Base-by-base conservation (phyloP, 2,329 filamentous ascomycete species). In the Aspergillus pseudoviridinutans region DNA sequence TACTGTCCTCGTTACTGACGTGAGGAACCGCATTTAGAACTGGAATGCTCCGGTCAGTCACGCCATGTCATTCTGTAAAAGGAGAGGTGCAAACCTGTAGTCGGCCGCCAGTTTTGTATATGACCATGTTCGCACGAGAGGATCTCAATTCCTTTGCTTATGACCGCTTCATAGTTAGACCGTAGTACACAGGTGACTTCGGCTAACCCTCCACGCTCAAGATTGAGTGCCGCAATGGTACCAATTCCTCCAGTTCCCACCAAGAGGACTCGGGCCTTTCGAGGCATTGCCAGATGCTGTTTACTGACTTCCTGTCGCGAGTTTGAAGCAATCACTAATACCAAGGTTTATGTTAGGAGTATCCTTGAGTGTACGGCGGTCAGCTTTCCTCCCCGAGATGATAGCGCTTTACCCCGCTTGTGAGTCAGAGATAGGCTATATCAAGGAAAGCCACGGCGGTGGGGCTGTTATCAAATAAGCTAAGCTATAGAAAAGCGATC, bases 181-280 rank as follows among this genome's bases (percentile, higher is more conserved):
- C 84, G 77, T 41, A 85, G 70, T 0, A 86, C 79, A 0, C 79
- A 73, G 0, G 83, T 84, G 3, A 86, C 82, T 8, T 65, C 71
- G n/a, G 82, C 81, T 22, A 74, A 70, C 77, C 77, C 4, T 81
- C 81, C 5, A 71, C 66, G 32, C 65, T 86, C 79, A 20, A 87
- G 74, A 27, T 79, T 80, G 47, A 83, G 79, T 4, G 82, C 82
- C 3, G 80, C 79, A 64, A 86, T 82, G 0, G 82, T 79, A 25
- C 84, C 84, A 1, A 85, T 79, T 6, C 81, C 82, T 8, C 84
- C 84, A 9, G 76, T 74, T 22, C 84, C 84, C 14, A 86, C 70
- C 4, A 86, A 66, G 4, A 85, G 75, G 3, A 85, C 74, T n/a
- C 70, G 75, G 3, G 72, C 58, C 58, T 77, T 78, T 17, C 32